Conservation (phyloP, 2,329 filamentous ascomycete genomes). For the Stemphylium beticola region DNA sequence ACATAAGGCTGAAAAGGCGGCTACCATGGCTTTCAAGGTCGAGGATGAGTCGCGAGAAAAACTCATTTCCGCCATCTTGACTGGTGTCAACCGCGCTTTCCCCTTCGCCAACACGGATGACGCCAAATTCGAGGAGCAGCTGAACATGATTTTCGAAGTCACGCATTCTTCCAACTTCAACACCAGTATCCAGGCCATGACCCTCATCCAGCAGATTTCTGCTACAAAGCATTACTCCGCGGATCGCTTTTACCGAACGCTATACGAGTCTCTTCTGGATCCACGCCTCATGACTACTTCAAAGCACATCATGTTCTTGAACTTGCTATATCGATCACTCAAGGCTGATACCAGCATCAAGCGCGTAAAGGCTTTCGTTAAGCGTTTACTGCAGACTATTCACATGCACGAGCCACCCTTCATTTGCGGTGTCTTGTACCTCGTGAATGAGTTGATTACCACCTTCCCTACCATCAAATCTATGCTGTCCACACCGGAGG, state of each 20-base stretch:
- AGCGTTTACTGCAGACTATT: slow-evolving; percentile 86
- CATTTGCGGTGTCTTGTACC: slow-evolving; percentile 88
- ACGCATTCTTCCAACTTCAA: slow-evolving; percentile 99
- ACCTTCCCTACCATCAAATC: slow-evolving; percentile 81
- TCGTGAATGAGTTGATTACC: slow-evolving; percentile 79
- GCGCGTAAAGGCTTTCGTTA: slow-evolving; percentile 93
- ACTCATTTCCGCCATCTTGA: slow-evolving; percentile 87
- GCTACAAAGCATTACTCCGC: slow-evolving; percentile 78
- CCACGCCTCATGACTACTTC: slow-evolving; percentile 87
- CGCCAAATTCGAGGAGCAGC: slow-evolving; percentile 81
- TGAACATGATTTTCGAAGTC: slow-evolving; percentile 93
- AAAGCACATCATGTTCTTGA: slow-evolving; percentile 94
- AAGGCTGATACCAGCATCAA: slow-evolving; percentile 91
- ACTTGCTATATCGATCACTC: slow-evolving; percentile 84
- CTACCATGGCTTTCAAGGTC: slow-evolving; percentile 51
- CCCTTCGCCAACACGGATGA: slow-evolving; percentile 87
- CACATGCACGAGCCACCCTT: slow-evolving; percentile 92
- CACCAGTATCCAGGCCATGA: slow-evolving; percentile 92
- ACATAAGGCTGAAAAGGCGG: slow-evolving; percentile 52
- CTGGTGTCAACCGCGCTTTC: slow-evolving; percentile 93
- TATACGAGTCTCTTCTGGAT: slow-evolving; percentile 94
- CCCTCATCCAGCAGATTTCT: slow-evolving; percentile 92
- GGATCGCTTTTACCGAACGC: slow-evolving; percentile 91
- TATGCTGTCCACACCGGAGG: slow-evolving; percentile 71
- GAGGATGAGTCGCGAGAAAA: slow-evolving; percentile 81